These are phyloP conservation scores for Cyberlindnera lachancei DNA, from an alignment of 805 yeast species.

Conservation along the genomic window DNA sequence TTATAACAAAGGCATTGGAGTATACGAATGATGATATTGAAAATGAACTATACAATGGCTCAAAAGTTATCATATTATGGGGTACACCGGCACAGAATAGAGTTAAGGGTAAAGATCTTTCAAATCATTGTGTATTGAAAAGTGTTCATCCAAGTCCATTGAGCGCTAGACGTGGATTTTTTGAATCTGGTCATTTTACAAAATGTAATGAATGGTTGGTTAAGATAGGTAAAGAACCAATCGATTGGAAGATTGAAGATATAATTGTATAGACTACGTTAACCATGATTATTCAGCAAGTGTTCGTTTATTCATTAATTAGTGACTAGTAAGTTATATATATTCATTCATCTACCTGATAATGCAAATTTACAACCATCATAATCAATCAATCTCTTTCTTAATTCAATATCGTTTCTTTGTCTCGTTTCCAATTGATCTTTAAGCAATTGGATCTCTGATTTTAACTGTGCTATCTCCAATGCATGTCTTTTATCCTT, in stretches of 20 bases:
- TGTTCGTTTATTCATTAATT: too few species aligned
- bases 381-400: conserved; percentile 12
- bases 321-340: not conserved
- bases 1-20: conserved; percentile 50
- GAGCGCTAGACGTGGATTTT: conserved; percentile 84
- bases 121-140: conserved; percentile 40
- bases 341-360: too few species aligned
- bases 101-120: conserved; percentile 22
- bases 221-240: conserved; percentile 31
- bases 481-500: conserved; percentile 8
- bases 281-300: too few species aligned
- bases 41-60: conserved; percentile 26
- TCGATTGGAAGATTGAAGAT: conserved; percentile 53
- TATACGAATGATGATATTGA: too few species aligned
- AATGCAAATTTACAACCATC: conserved; percentile 3
- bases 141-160: conserved; percentile 95
- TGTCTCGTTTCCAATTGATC: conserved; percentile 15
- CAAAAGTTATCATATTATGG: conserved; percentile 25
- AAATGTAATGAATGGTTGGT: conserved; percentile 74
- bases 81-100: conserved; percentile 38
- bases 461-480: conserved; percentile 11
- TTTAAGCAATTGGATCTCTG: conserved; percentile 9
- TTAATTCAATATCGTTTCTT: conserved; percentile 14
- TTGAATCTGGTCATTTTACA: conserved; percentile 65
- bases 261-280: not conserved